Percentiles rank a stretch among this genome's conserved stretches.
phyloP scores from a whole-genome alignment of 1,139 yeast species.

The Tardiomyces blankii region DNA sequence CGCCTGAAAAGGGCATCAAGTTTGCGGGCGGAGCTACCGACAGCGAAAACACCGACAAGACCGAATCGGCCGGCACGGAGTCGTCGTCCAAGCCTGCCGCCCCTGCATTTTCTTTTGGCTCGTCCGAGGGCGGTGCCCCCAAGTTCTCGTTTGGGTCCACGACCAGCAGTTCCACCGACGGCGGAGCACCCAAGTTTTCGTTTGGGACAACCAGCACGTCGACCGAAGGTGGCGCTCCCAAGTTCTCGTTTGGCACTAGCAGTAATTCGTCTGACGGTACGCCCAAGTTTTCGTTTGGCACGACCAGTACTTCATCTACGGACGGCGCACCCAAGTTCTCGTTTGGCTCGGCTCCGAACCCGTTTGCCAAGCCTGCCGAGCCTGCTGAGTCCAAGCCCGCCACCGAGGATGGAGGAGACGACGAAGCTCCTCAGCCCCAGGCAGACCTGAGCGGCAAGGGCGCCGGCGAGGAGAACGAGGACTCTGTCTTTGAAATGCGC shows the following conservation, averaged over 20 bases:
- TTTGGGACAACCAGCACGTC: constrained; percentile 10
- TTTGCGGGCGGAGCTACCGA: constrained; percentile 12
- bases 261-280: background rate
- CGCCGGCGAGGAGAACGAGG: constrained; percentile 87
- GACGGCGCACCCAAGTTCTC: background rate
- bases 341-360: constrained; percentile 1
- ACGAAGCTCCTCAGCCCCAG: constrained; percentile 20
- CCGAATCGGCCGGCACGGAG: constrained; percentile 6
- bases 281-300: background rate
- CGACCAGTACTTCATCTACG: constrained; percentile 2
- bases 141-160: background rate
- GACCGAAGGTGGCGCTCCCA: background rate
- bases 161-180: constrained; percentile 3
- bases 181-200: constrained; percentile 5
- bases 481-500: constrained; percentile 48
- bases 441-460: constrained; percentile 31
- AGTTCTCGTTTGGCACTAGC: constrained; percentile 13
- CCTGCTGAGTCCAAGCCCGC: constrained; percentile 8
- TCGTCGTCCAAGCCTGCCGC: background rate
- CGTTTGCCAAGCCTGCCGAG: constrained; percentile 6
- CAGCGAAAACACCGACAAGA: constrained; percentile 2
- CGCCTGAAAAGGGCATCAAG: constrained; percentile 26
- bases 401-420: constrained; percentile 9
- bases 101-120: constrained; percentile 1
- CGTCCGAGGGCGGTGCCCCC: background rate